Base-by-base conservation (phyloP, 2,329 filamentous ascomycete genomes). In the Lachnellula occidentalis region DNA sequence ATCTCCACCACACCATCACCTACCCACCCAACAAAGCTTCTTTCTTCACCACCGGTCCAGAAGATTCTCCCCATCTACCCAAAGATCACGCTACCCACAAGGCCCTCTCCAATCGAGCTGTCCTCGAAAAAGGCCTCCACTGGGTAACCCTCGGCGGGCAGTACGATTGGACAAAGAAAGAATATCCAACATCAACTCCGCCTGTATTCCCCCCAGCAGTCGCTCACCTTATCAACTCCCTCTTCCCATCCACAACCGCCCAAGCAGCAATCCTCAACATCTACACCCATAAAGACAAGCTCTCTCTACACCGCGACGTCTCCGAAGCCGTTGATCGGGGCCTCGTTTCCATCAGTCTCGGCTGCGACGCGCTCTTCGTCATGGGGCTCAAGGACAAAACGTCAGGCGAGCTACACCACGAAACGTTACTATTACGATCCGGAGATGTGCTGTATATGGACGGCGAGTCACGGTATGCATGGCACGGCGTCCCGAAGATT, bases 131-230 rank as follows among this genome's bases (percentile, higher is more conserved):
- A 59, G 92, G 89, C 58, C 79, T 97, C 22, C 90, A 92, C 62
- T 99, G 94, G 94, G 82, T 95, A 42, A 97, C 92, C 0, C 80
- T 99, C 2, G 94, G 94, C 48, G 92, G 91, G 0, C 94, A 97
- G 70, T 97, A 97, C 70, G 89, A 97, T 73, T 97, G 92, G 94
- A 95, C 91, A 0, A 81, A 83, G 54, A 92, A 95, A 61, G 74
- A 82, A 12, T 97, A 97, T 67, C 91, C 92, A 0, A 69, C 76
- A 9, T 77, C 79, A n/a, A 57, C 69, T 3, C 85, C 88, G 1
- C 90, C 90, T 0, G 65, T 73, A 0, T 96, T 96, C 63, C 92
- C 92, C 0, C 41, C 69, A 1, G 90, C 96, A 66, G 78, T 95
- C 48, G 82, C 83, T 4, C 70, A 67, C 1, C 79, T 96, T 7